Base-by-base conservation (phyloP, 176 grass and related monocot species). In the Guadua angustifolia region DNA sequence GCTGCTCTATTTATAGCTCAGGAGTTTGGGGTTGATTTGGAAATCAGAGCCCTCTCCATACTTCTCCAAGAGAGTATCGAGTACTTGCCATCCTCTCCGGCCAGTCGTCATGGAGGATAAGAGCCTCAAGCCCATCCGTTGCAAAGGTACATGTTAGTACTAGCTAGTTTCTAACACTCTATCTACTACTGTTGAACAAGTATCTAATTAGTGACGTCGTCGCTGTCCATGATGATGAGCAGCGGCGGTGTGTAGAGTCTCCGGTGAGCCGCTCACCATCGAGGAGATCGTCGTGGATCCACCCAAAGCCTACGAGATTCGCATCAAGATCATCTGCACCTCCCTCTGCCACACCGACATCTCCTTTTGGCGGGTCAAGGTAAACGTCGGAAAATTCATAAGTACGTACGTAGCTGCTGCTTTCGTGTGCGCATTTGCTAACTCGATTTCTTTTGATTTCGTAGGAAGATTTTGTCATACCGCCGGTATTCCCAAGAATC, bases 251-350 rank as follows among this genome's bases (percentile, higher is more conserved):
- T 85, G 92, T 29, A 71, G 95, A 64, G 84, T 84, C 24, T 75
- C 38, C 13, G 88, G 95, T 3, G 84, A 74, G 87, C 88, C 95
- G 50, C 85, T 97, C 18, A 43, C 14, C 42, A 33, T 97, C 43
- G 95, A 97, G 90, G 92, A 94, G 25, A 86, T 97, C 78, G 71
- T 88, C 52, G 95, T 97, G 45, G 95, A 93, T 29, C 90, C 92
- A 9, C 95, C 92, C 0, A 88, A 79, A 19, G 84, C 78, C 3
- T 70, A 89, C 66, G 94, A 97, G 69, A 53, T 94, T 60, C 90
- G 92, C 38, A 83, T 97, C 26, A 92, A 79, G 88, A 87, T 86
- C 77, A 51, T 71, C 74, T 94, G 92, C 84, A 89, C 94, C 81
- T 88, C 94, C 1, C 78, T 97, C 79, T 94, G 94, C 88, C 88